Conservation (phyloP, 768 basidiomycete genomes). For the Suillus subaureus region DNA sequence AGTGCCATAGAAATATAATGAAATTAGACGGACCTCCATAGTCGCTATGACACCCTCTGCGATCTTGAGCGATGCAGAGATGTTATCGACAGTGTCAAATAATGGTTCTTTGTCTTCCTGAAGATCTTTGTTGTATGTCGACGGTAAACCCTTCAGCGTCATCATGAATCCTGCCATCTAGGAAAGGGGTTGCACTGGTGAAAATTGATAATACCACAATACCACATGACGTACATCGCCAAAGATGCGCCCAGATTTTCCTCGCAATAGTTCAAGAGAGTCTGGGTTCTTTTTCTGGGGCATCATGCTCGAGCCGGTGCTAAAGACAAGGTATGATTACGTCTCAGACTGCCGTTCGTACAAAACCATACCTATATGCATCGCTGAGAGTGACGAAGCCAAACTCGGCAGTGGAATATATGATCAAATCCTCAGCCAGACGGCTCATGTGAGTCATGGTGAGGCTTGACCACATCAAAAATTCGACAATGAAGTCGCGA, state of each 20-base stretch:
- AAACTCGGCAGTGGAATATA: constrained; percentile 97
- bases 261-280: constrained; percentile 91
- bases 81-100: constrained; percentile 90
- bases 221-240: constrained; percentile 64
- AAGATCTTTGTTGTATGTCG: constrained; percentile 99
- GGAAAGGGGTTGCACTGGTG: constrained; percentile 10
- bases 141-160: constrained; percentile 95
- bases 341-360: neutral
- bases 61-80: constrained; percentile 87
- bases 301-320: constrained; percentile 99
- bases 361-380: constrained; percentile 79
- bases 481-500: constrained; percentile 96
- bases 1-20: constrained; percentile 1
- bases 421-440: constrained; percentile 93
- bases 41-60: constrained; percentile 95
- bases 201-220: neutral
- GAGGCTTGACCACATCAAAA: constrained; percentile 94
- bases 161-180: constrained; percentile 98
- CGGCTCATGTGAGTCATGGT: constrained; percentile 93
- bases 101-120: constrained; percentile 99
- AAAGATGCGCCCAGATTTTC: constrained; percentile 93
- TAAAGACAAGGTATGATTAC: constrained; percentile 31
- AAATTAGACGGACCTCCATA: constrained; percentile 62
- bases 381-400: constrained; percentile 96
- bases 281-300: constrained; percentile 99